A percentile compares a stretch with the other conserved stretches of the same genome.
These are phyloP conservation scores for Cytospora leucostoma DNA, from an alignment of 2,329 filamentous ascomycete genomes.

Conservation along the genomic window DNA sequence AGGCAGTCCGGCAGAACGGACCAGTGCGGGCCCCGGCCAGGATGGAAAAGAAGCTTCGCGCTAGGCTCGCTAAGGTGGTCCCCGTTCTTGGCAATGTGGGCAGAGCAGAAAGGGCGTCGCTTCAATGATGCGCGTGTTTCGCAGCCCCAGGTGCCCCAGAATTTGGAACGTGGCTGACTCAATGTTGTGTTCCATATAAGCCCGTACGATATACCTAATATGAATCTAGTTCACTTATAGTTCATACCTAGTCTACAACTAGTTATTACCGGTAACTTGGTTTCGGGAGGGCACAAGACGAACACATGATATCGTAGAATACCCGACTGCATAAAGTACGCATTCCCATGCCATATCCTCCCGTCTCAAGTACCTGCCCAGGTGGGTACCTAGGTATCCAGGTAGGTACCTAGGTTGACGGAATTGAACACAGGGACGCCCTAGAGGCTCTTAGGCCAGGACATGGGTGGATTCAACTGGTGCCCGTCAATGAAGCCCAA, in stretches of 20 bases:
- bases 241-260: background rate
- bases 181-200: no score
- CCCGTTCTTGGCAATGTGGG: conserved; percentile 21
- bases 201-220: no score
- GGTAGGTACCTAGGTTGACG: background rate
- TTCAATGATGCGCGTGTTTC: background rate
- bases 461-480: background rate
- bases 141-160: background rate
- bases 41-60: conserved; percentile 20
- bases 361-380: no score
- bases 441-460: background rate
- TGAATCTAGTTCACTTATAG: no score
- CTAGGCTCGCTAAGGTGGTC: conserved; percentile 15
- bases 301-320: background rate
- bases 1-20: conserved; percentile 9
- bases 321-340: no score
- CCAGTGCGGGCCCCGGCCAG: conserved; percentile 1
- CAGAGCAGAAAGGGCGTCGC: conserved; percentile 6
- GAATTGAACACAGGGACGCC: background rate
- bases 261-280: background rate
- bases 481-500: background rate
- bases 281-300: background rate
- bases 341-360: no score
- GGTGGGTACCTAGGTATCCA: no score
- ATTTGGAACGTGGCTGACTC: conserved; percentile 2